Percentiles rank a stretch among this genome's conserved stretches.
These are phyloP conservation scores for Monilinia laxa DNA, from an alignment of 2,329 filamentous ascomycete species.

Conservation along the genomic window DNA sequence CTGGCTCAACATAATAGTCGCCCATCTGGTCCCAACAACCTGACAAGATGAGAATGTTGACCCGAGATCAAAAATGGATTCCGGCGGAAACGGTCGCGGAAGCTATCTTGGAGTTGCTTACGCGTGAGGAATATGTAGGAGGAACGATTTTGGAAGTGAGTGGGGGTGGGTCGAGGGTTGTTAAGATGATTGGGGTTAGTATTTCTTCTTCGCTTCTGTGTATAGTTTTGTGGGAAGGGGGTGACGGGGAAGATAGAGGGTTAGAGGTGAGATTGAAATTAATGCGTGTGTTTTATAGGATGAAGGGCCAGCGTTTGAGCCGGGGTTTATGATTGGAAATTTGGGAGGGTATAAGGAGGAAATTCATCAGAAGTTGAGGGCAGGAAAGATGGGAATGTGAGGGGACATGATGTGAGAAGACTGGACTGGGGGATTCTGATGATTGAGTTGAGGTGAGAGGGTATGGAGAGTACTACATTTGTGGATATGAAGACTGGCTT, in stretches of 20 bases:
- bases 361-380: slow-evolving; percentile 16
- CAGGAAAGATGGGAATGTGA: slow-evolving; percentile 20
- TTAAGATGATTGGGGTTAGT: slow-evolving; percentile 16
- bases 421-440: neutral
- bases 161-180: slow-evolving; percentile 28
- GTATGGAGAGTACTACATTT: no score
- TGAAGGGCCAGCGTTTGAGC: neutral
- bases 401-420: neutral
- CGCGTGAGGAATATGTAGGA: slow-evolving; percentile 40
- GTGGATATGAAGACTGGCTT: neutral
- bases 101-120: slow-evolving; percentile 32
- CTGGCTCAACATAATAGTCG: neutral
- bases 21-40: slow-evolving; percentile 12
- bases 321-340: slow-evolving; percentile 33
- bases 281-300: slow-evolving; percentile 3
- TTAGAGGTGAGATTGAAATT: neutral
- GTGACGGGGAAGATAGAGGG: neutral
- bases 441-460: neutral
- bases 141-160: slow-evolving; percentile 48
- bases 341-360: slow-evolving; percentile 35
- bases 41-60: slow-evolving; percentile 11
- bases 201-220: neutral
- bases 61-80: slow-evolving; percentile 40
- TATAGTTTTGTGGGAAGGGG: neutral
- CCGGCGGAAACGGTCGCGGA: slow-evolving; percentile 44